Base-by-base conservation (phyloP, 2,329 filamentous ascomycete species). In the Didymella lethalis region DNA sequence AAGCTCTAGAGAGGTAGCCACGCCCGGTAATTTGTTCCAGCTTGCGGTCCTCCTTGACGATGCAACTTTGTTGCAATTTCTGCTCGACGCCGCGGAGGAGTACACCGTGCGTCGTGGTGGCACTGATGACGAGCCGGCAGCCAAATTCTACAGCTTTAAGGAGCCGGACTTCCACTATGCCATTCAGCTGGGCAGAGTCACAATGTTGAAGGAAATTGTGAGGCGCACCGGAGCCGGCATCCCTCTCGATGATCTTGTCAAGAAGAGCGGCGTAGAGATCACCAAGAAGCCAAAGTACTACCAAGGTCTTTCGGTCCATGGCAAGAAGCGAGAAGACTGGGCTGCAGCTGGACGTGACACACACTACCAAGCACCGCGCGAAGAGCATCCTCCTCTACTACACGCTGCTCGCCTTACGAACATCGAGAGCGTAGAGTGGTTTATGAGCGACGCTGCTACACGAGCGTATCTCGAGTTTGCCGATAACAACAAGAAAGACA, bases 311-410 rank as follows among this genome's bases (percentile, higher is more conserved):
- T 64, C 71, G 50, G 68, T 96, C 1, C 88, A 90, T 63, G 91
- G 91, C 2, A 87, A 86, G 74, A 93, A 93, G 75, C 81, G 86
- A 48, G 80, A 81, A 32, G 91, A 93, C 66, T 96, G 91, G 92
- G 90, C 66, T 40, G 62, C 65, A 28, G 58, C 58, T 57, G 61
- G 61, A 28, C 48, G 63, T 36, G 61, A 61, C n/a, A 47, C 32
- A 2, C 49, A 61, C 29, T 34, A 41, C 16, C 50, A 59, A 36
- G 25, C 54, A 20, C 23, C 44, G 14, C 54, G 52, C 4, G 58
- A 57, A 20, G 51, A 64, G 16, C 61, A 68, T 20, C 84, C 88
- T 2, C 90, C 88, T 3, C 77, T 91, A 8, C 81, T 91, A 1
- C 77, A 83, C 60, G 87, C 88, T 44, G 87, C 85, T 12, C 67